Evolutionary conservation across 805 yeast genomes (phyloP).

Genomic region (Metschnikowia gruessii): DNA sequence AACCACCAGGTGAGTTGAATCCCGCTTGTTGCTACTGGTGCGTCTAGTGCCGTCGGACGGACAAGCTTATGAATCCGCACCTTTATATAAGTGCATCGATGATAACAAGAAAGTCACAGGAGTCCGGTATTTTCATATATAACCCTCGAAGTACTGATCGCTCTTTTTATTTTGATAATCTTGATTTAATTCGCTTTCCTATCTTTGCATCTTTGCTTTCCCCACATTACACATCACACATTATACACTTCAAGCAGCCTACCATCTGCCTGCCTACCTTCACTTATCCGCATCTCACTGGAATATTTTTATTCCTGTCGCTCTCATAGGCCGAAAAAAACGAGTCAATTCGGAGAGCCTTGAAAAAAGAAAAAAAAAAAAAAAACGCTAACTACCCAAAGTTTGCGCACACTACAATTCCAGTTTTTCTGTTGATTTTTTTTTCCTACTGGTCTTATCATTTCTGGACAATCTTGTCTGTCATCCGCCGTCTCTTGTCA

Average conservation of each 20-base stretch:
- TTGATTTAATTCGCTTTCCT: not conserved
- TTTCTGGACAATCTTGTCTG: conserved; percentile 6
- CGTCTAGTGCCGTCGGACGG: conserved; percentile 6
- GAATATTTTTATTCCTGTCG: conserved; percentile 9
- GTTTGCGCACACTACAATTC: conserved; percentile 6
- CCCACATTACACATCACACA: not conserved
- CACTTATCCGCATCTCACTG: conserved; percentile 1
- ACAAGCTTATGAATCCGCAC: conserved; percentile 1
- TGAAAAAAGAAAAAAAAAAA: conserved; percentile 1
- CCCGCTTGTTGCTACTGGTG: conserved; percentile 9
- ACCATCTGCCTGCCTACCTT: not conserved
- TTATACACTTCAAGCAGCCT: not conserved
- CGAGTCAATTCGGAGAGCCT: not conserved
- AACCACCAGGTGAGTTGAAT: conserved; percentile 1
- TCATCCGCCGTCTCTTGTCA: conserved; percentile 2
- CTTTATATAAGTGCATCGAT: conserved; percentile 3
- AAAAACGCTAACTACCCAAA: conserved; percentile 1
- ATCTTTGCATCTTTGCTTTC: not conserved
- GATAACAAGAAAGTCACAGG: conserved; percentile 1
- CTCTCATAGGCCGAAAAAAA: conserved; percentile 15
- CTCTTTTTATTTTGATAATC: not conserved
- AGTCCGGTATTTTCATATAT: not conserved
- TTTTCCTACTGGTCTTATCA: not conserved
- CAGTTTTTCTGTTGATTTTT: not conserved
- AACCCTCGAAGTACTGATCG: not conserved